Conservation (phyloP, 78 protist species). For the Tieghemostelium lacteum region DNA sequence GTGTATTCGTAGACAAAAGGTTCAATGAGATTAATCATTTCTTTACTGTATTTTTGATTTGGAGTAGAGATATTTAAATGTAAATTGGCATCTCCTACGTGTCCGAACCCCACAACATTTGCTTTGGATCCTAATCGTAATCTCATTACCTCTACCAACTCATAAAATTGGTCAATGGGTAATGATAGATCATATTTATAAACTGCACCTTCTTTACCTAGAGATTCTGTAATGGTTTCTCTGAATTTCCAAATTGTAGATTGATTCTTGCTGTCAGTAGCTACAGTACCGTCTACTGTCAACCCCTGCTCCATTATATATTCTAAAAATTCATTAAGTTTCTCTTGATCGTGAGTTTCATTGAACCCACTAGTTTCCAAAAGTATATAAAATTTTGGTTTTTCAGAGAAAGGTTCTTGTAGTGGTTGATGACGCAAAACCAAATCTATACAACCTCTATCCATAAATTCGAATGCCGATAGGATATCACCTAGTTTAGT, state of each 20-base stretch:
- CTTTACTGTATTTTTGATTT: conserved; percentile 7
- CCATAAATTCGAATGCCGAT: conserved; percentile 91
- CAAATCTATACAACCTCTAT: conserved; percentile 69
- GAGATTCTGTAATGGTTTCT: conserved; percentile 88
- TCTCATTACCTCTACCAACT: conserved; percentile 78
- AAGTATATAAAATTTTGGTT: conserved; percentile 86
- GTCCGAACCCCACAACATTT: conserved; percentile 89
- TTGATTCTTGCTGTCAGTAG: conserved; percentile 47
- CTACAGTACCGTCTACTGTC: conserved; percentile 49
- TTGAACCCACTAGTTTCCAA: conserved; percentile 92
- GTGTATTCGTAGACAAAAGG: conserved; percentile 92
- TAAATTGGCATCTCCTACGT: conserved; percentile 95
- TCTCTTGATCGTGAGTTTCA: conserved; percentile 89
- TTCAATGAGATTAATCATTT: conserved; percentile 56
- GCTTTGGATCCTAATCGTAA: conserved; percentile 10
- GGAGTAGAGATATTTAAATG: conserved; percentile 89
- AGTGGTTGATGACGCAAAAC: conserved; percentile 73
- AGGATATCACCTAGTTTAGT: conserved; percentile 87
- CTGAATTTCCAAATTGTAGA: conserved; percentile 79
- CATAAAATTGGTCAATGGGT: conserved; percentile 81
- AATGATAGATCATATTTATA: conserved; percentile 91
- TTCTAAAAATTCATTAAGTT: conserved; percentile 76
- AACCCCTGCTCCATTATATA: conserved; percentile 27
- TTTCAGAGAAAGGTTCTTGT: conserved; percentile 66
- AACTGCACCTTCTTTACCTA: conserved; percentile 80